Conservation (phyloP, 2,329 filamentous ascomycete species). For the Escovopsis sp. region DNA sequence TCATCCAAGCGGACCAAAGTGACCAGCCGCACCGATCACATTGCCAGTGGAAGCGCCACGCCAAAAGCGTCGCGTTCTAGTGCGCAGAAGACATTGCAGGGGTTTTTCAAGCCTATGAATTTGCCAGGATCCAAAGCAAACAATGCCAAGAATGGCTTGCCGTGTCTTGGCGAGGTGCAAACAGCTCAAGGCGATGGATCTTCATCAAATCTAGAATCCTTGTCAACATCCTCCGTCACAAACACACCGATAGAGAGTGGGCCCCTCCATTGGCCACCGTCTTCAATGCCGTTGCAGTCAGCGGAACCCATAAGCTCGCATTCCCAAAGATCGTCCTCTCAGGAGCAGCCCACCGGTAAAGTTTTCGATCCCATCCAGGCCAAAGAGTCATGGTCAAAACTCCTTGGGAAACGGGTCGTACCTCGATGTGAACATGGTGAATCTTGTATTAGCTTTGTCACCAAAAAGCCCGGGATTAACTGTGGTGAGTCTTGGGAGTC, state of each 20-base stretch:
- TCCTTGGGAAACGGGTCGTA: constrained; percentile 59
- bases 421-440: constrained; percentile 83
- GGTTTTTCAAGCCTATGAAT: constrained; percentile 57
- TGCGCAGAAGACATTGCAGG: constrained; percentile 48
- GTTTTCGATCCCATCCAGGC: constrained; percentile 54
- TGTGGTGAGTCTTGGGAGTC: constrained; percentile 34
- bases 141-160: constrained; percentile 3
- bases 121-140: constrained; percentile 6
- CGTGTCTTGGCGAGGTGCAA: neutral
- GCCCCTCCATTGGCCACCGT: neutral
- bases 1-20: constrained; percentile 3
- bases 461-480: constrained; percentile 83
- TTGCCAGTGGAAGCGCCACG: constrained; percentile 1
- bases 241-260: neutral
- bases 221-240: neutral
- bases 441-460: constrained; percentile 67
- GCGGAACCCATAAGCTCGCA: neutral
- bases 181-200: neutral
- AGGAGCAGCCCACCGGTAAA: constrained; percentile 14
- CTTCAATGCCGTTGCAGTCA: neutral
- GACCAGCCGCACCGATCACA: neutral
- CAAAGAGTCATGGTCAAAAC: constrained; percentile 74
- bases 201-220: neutral
- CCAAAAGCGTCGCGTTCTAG: neutral
- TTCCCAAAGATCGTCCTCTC: no score